Base-by-base conservation (phyloP, 306 rosid species). In the Quercus rubra region DNA sequence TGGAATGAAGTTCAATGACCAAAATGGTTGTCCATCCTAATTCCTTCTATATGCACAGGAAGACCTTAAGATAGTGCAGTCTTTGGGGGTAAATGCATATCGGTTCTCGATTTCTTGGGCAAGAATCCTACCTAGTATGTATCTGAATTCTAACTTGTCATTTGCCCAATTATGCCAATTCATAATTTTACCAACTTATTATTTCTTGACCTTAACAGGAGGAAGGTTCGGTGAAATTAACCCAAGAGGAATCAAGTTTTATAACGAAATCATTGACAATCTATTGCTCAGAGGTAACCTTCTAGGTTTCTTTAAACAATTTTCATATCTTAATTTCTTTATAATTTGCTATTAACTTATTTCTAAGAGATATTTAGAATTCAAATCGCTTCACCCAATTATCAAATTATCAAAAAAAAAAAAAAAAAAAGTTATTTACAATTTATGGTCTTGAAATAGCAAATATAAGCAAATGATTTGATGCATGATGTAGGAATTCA, bases 61-160 rank as follows among this genome's bases (percentile, higher is more conserved):
- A 79, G 97, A 92, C 54, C 67, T 92, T 2, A 64, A 88, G 51
- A 51, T 84, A 70, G 78, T 87, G 84, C 83, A 86, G 23, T 87
- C 90, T 33, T 85, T 92, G 18, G 91, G 97, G n/a, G 38, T 86
- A 25, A 83, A 86, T 80, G 85, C 87, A 5, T 92, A 92, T 76
- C 76, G 94, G 10, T 87, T 90, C 82, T 92, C 97, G 14, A 90
- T 92, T 81, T 87, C 93, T 6, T 90, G 95, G 95, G 55, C 92
- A 0, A 86, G 95, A 82, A 90, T 90, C 85, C 85, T 92, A 77
- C 94, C 97, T 0, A 72, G 94, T 90, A 79, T 46, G 89, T 71
- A 17, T 59, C 68, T 75, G 54, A 49, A 49, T 13, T 59, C 68
- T 75, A 49, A 49, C 54, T 10, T 49, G 15, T 49, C 54, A 49